Conservation (phyloP, 768 basidiomycete genomes). For the Russula abietina region DNA sequence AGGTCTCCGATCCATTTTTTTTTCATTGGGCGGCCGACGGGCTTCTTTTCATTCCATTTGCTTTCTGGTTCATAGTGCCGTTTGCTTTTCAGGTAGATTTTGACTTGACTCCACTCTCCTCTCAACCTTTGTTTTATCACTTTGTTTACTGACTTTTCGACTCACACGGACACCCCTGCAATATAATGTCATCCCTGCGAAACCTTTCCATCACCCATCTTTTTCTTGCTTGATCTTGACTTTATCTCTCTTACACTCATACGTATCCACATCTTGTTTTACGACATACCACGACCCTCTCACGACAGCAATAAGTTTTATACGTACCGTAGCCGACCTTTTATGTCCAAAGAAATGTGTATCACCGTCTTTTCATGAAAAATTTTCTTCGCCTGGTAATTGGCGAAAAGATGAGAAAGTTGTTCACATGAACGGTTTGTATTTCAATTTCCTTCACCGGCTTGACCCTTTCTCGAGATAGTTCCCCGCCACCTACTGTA, state of each 20-base stretch:
- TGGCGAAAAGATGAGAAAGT: background rate
- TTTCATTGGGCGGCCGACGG: background rate
- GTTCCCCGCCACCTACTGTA: background rate
- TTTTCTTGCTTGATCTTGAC: background rate
- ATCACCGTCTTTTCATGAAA: background rate
- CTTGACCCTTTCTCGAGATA: background rate
- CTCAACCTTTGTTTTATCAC: background rate
- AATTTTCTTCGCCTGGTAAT: background rate
- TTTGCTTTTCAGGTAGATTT: background rate
- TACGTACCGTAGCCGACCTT: constrained; percentile 1
- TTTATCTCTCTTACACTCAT: background rate
- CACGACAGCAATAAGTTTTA: constrained; percentile 15
- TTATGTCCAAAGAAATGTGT: constrained; percentile 4
- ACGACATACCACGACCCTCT: constrained; percentile 2
- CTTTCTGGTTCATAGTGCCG: background rate
- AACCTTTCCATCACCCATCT: background rate
- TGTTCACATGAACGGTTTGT: background rate
- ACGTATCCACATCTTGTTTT: background rate
- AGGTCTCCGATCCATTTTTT: background rate
- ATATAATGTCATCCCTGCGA: background rate
- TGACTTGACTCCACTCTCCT: background rate
- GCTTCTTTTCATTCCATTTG: background rate
- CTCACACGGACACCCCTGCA: background rate
- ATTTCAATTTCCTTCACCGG: background rate
- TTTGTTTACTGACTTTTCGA: background rate